These are phyloP conservation scores for Rauvolfia tetraphylla DNA, from an alignment of 257 asterid genomes.

Conservation along the genomic window DNA sequence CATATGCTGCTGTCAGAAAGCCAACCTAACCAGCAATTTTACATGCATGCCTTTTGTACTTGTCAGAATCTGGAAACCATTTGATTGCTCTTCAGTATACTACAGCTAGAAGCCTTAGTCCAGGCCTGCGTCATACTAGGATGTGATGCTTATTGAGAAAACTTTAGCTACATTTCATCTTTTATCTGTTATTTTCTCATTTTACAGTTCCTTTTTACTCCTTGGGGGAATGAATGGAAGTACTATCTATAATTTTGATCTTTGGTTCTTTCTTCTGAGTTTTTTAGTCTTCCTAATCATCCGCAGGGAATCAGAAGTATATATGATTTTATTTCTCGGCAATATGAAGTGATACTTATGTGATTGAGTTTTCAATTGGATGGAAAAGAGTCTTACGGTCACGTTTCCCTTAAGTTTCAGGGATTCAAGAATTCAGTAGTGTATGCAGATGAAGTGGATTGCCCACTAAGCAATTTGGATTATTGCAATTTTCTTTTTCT, in stretches of 20 bases:
- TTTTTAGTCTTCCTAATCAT: not conserved
- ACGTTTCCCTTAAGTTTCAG: not conserved
- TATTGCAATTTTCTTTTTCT: not conserved
- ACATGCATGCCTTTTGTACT: not conserved
- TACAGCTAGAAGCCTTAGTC: not conserved
- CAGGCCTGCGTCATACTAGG: not conserved
- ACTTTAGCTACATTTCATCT: not conserved
- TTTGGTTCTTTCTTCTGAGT: not conserved
- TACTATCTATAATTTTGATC: not conserved
- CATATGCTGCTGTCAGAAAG: not conserved
- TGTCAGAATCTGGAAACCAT: not conserved
- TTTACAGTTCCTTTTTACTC: not conserved
- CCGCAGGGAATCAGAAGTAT: not conserved
- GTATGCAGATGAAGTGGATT: too few relatives aligned
- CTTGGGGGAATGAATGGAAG: not conserved
- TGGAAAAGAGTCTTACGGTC: not conserved
- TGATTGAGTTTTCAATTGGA: not conserved
- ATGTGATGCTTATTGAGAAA: not conserved
- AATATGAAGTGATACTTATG: not conserved
- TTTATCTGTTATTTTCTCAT: not conserved
- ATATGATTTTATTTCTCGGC: not conserved
- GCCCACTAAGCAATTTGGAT: not conserved
- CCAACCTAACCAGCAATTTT: not conserved
- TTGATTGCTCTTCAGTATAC: not conserved
- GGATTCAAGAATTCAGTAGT: not conserved